phyloP scores from a whole-genome alignment of 2,329 filamentous ascomycete genomes.

The Fusarium papillatum region DNA sequence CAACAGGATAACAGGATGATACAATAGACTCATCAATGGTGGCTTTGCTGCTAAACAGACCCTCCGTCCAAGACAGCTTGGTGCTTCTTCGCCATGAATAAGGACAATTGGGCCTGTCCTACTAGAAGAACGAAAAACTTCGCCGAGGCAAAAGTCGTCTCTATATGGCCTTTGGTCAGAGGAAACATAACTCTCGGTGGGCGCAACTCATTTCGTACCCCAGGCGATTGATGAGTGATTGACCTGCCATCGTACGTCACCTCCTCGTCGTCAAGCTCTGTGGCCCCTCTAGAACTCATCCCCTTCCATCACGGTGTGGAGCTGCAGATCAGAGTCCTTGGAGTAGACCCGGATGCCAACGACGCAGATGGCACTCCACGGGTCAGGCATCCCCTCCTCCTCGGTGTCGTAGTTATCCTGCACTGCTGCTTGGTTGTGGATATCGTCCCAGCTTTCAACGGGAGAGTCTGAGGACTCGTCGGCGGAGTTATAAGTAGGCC shows the following conservation, averaged over 20 bases:
- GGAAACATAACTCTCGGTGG: too few species aligned
- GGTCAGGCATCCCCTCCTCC: constrained; percentile 68
- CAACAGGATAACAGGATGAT: too few species aligned
- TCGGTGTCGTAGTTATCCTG: constrained; percentile 64
- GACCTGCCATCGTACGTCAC: constrained; percentile 32
- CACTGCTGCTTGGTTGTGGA: constrained; percentile 58
- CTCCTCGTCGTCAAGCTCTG: constrained; percentile 69
- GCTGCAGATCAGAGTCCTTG: constrained; percentile 66
- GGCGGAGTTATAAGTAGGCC: constrained; percentile 57
- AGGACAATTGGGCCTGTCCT: too few species aligned
- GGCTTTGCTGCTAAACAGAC: too few species aligned
- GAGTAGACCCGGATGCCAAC: constrained; percentile 73
- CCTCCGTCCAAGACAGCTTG: too few species aligned
- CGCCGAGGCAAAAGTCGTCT: too few species aligned
- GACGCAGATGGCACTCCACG: constrained; percentile 74
- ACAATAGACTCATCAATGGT: too few species aligned
- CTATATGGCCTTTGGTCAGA: too few species aligned
- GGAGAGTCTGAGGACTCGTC: constrained; percentile 72
- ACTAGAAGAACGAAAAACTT: too few species aligned
- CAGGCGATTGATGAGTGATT: too few species aligned
- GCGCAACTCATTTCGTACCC: too few species aligned
- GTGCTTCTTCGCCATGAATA: too few species aligned
- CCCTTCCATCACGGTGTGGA: constrained; percentile 68
- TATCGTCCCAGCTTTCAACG: constrained; percentile 69
- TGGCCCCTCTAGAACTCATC: constrained; percentile 66